phyloP scores from a whole-genome alignment of 108 stramenopile species.

The Epithemia pelagica region DNA sequence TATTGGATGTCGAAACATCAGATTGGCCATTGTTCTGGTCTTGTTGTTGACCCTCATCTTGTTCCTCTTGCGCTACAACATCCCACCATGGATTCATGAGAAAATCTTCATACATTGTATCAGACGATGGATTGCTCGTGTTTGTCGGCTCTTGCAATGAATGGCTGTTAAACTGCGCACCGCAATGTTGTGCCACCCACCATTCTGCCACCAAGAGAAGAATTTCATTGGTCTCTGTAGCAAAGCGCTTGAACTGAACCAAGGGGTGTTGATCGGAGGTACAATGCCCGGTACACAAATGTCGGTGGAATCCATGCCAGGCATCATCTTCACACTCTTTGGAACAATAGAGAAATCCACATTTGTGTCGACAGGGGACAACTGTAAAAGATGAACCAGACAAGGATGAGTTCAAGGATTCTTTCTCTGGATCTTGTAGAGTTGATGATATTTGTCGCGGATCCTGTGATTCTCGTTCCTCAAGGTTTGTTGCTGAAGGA shows the following conservation, averaged over 20 bases:
- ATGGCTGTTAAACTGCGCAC: background rate
- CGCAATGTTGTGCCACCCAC: conserved; percentile 17
- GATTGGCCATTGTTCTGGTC: background rate
- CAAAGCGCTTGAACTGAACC: conserved; percentile 42
- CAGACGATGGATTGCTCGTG: background rate
- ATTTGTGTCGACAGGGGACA: conserved; percentile 41
- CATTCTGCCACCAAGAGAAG: conserved; percentile 51
- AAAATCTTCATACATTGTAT: conserved; percentile 33
- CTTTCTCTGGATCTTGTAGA: background rate
- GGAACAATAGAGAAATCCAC: conserved; percentile 49
- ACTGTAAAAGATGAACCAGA: background rate
- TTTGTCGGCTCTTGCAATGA: background rate
- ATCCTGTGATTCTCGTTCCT: no score
- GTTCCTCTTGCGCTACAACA: conserved; percentile 20
- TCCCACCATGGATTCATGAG: conserved; percentile 58
- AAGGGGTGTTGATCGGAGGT: conserved; percentile 41
- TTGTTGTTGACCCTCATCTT: no score
- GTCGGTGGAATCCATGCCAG: conserved; percentile 37
- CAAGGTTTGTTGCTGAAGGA: conserved; percentile 12
- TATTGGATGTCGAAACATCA: background rate
- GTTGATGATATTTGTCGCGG: background rate
- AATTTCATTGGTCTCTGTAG: conserved; percentile 52
- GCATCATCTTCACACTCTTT: conserved; percentile 44
- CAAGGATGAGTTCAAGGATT: background rate
- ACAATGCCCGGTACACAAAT: conserved; percentile 47